phyloP scores from a whole-genome alignment of 2,329 filamentous ascomycete species.

The Scytalidium sp. region DNA sequence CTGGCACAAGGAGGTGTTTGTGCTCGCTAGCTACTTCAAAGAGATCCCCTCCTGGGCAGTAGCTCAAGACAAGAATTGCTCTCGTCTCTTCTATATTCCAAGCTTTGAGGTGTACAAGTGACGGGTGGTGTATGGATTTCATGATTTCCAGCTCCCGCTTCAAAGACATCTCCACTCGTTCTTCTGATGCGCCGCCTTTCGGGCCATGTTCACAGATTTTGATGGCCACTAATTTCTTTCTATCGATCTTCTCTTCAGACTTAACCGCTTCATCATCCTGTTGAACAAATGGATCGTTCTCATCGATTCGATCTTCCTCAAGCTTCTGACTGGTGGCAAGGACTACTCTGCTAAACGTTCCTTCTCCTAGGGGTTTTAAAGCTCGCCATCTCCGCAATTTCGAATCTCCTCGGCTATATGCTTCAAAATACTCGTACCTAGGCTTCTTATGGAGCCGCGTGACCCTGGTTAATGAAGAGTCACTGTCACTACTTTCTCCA shows the following conservation, averaged over 20 bases:
- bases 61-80: constrained; percentile 82
- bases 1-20: constrained; percentile 62
- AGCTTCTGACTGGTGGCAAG: constrained; percentile 77
- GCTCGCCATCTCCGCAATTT: constrained; percentile 77
- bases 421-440: constrained; percentile 64
- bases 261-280: constrained; percentile 22
- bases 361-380: constrained; percentile 79
- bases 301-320: constrained; percentile 38
- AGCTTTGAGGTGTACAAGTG: constrained; percentile 84
- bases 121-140: constrained; percentile 83
- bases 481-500: constrained; percentile 47
- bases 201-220: constrained; percentile 96
- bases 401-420: constrained; percentile 61
- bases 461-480: constrained; percentile 43
- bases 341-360: constrained; percentile 93
- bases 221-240: constrained; percentile 85
- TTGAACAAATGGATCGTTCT: constrained; percentile 28
- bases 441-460: constrained; percentile 31
- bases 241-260: constrained; percentile 46
- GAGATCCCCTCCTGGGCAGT: constrained; percentile 90
- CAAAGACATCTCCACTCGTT: constrained; percentile 87
- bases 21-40: constrained; percentile 86
- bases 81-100: constrained; percentile 83
- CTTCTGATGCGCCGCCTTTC: constrained; percentile 87
- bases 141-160: constrained; percentile 96